Evolutionary conservation across 2,329 filamentous ascomycete species (phyloP).

Genomic region (Diaporthe humulicola): DNA sequence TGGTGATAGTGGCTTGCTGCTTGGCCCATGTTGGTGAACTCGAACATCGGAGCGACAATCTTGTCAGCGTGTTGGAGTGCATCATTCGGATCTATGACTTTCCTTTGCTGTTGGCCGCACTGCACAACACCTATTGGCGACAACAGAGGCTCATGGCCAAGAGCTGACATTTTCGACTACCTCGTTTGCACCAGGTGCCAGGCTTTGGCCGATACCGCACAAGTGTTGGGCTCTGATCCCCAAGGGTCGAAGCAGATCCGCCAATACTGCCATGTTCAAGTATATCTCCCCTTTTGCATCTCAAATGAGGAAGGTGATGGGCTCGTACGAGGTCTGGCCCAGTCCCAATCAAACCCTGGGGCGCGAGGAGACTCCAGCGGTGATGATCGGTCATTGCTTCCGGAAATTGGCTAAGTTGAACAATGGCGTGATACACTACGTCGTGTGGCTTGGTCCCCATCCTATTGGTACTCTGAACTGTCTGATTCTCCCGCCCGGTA

Average conservation of each 20-base stretch:
- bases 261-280: neutral
- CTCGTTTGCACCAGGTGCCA: neutral
- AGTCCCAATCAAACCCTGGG: neutral
- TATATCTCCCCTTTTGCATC: neutral
- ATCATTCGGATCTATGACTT: neutral
- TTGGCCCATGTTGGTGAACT: neutral
- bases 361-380: neutral
- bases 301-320: neutral
- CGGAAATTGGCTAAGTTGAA: constrained; percentile 14
- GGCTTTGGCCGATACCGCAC: neutral
- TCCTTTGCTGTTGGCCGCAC: neutral
- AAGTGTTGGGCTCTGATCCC: neutral
- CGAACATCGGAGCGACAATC: neutral
- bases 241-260: neutral
- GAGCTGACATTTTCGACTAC: neutral
- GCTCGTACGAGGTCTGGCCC: neutral
- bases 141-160: neutral
- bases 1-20: constrained; percentile 11
- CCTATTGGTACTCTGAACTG: neutral
- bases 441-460: constrained; percentile 31
- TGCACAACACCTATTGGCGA: neutral
- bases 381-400: constrained; percentile 2
- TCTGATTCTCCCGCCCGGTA: constrained; percentile 29
- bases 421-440: constrained; percentile 32
- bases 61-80: neutral